These are phyloP conservation scores for Xylaria sp. DNA, from an alignment of 495 filamentous ascomycete genomes.

Conservation along the genomic window DNA sequence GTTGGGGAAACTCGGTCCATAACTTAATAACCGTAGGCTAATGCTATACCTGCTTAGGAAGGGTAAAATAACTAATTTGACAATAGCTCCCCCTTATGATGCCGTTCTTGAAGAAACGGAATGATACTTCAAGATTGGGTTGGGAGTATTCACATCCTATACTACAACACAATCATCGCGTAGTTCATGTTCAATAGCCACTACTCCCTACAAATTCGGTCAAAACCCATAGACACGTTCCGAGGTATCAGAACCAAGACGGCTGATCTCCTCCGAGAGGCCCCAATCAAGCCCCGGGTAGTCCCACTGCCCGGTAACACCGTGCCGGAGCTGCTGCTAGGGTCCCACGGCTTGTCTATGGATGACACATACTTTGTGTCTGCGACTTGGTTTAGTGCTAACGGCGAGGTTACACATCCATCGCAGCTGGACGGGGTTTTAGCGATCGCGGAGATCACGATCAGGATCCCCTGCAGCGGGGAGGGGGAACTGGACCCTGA, in stretches of 20 bases:
- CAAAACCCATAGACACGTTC: background rate
- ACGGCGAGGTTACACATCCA: background rate
- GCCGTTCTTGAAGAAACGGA: background rate
- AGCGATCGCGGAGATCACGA: background rate
- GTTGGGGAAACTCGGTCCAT: background rate
- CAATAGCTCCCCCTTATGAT: background rate
- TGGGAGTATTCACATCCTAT: background rate
- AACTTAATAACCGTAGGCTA: background rate
- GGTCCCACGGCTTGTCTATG: background rate
- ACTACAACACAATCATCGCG: background rate
- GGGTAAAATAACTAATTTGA: background rate
- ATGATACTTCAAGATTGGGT: background rate
- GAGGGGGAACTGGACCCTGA: background rate
- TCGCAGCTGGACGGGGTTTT: conserved; percentile 5
- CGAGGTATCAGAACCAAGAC: background rate
- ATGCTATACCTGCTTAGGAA: background rate
- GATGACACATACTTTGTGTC: conserved; percentile 4
- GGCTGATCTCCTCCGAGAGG: background rate
- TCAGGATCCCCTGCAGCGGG: background rate
- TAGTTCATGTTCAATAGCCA: background rate
- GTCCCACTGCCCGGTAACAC: background rate
- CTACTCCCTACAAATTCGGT: background rate
- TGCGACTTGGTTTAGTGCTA: background rate
- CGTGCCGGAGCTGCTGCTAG: background rate
- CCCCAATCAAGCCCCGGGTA: background rate